These are phyloP conservation scores for Saraca asoca DNA, from an alignment of 331 rosid species.

Conservation along the genomic window DNA sequence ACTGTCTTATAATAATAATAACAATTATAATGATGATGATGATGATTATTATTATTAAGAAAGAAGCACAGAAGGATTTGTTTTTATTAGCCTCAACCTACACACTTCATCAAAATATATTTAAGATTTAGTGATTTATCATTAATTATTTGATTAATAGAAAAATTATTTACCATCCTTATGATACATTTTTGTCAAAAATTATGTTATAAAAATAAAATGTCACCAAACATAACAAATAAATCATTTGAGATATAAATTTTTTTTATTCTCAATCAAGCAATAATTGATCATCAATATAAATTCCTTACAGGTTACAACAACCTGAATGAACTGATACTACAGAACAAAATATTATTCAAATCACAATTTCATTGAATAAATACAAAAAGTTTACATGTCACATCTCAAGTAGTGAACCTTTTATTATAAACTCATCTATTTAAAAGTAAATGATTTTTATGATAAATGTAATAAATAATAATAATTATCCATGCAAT, in stretches of 20 bases:
- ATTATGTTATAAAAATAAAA: neutral
- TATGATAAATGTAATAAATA: no score
- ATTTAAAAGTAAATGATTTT: no score
- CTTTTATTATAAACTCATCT: no score
- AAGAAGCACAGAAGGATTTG: neutral
- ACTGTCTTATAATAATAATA: no score
- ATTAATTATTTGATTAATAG: neutral
- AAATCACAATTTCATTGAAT: no score
- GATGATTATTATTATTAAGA: neutral
- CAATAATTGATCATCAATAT: neutral
- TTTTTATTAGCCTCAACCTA: slow-evolving; percentile 4
- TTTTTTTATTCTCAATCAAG: neutral
- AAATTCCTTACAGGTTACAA: no score
- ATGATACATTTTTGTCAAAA: neutral
- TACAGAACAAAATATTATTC: neutral
- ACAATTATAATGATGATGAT: no score
- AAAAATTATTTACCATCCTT: neutral
- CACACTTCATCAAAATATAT: slow-evolving; percentile 11
- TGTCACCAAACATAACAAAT: neutral
- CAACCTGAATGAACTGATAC: neutral
- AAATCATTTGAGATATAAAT: neutral
- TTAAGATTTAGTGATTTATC: slow-evolving; percentile 1
- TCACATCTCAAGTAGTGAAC: no score
- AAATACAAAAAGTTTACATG: no score
- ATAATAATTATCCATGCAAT: no score